Conservation (phyloP, 2,329 filamentous ascomycete species). For the Rutstroemia sp. region DNA sequence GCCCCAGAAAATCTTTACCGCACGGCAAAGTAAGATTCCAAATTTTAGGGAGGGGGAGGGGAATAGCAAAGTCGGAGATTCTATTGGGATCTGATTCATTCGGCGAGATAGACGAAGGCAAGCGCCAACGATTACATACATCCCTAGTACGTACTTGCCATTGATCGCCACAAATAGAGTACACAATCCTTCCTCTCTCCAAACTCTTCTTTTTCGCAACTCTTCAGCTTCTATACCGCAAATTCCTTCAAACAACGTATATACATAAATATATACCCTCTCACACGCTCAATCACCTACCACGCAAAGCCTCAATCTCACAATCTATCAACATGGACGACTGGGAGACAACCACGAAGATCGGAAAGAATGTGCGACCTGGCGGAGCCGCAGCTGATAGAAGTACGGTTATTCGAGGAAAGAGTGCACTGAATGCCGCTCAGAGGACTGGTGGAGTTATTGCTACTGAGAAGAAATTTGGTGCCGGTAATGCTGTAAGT, state of each 20-base stretch:
- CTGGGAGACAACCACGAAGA: constrained; percentile 88
- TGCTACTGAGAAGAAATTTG: constrained; percentile 87
- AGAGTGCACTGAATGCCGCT: constrained; percentile 78
- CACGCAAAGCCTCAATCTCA: neutral
- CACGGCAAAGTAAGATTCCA: too few relatives aligned
- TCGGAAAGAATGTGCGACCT: constrained; percentile 75
- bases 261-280: neutral
- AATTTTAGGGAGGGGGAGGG: too few relatives aligned
- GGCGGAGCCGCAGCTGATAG: constrained; percentile 54
- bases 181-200: neutral
- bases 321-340: constrained; percentile 50
- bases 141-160: neutral
- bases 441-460: constrained; percentile 70
- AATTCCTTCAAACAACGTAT: neutral
- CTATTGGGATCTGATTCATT: constrained; percentile 12
- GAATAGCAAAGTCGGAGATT: neutral
- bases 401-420: constrained; percentile 85
- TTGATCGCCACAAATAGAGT: constrained; percentile 6
- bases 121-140: neutral
- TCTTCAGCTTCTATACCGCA: neutral
- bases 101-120: neutral
- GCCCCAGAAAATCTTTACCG: too few relatives aligned
- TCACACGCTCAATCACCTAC: neutral
- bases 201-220: too few relatives aligned
- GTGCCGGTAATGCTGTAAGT: constrained; percentile 72